Evolutionary conservation across 169 alveolate species (phyloP).

Genomic region (Plasmodium falciparum): DNA sequence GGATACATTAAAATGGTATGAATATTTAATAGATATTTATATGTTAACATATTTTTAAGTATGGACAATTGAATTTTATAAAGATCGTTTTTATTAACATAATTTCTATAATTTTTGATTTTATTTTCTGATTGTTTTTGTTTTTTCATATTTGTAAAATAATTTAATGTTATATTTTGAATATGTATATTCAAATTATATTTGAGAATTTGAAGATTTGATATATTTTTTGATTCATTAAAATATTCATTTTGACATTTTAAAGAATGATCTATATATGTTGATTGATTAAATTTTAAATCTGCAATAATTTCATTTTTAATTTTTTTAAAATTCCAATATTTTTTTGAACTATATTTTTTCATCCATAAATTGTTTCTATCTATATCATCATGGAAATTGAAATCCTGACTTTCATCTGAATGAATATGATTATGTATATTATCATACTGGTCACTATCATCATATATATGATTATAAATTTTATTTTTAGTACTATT

Average conservation of each 20-base stretch:
- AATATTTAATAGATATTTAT: conserved; percentile 46
- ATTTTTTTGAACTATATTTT: conserved; percentile 20
- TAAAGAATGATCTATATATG: neutral
- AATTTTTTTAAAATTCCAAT: conserved; percentile 55
- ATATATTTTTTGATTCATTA: neutral
- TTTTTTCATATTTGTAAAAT: conserved; percentile 27
- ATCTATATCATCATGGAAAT: conserved; percentile 13
- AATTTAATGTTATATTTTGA: conserved; percentile 18
- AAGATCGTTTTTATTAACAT: conserved; percentile 17
- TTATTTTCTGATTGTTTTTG: conserved; percentile 32
- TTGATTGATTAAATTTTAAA: conserved; percentile 14
- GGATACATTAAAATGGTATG: conserved; percentile 70
- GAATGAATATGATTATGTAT: neutral
- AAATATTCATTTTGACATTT: neutral
- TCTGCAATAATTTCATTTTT: conserved; percentile 19
- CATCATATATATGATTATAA: conserved; percentile 12
- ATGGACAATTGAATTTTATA: conserved; percentile 36
- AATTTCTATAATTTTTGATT: conserved; percentile 40
- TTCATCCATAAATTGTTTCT: conserved; percentile 58
- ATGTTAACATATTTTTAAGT: conserved; percentile 50
- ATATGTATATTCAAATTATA: conserved; percentile 16
- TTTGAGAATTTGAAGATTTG: conserved; percentile 11
- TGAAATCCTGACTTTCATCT: conserved; percentile 10
- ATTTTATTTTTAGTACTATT: conserved; percentile 2
- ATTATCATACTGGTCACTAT: neutral